Evolutionary conservation across 2,329 filamentous ascomycete genomes (phyloP), one percentile per base, ranked within the genome.

Genomic region (Salinomyces thailandicus): DNA sequence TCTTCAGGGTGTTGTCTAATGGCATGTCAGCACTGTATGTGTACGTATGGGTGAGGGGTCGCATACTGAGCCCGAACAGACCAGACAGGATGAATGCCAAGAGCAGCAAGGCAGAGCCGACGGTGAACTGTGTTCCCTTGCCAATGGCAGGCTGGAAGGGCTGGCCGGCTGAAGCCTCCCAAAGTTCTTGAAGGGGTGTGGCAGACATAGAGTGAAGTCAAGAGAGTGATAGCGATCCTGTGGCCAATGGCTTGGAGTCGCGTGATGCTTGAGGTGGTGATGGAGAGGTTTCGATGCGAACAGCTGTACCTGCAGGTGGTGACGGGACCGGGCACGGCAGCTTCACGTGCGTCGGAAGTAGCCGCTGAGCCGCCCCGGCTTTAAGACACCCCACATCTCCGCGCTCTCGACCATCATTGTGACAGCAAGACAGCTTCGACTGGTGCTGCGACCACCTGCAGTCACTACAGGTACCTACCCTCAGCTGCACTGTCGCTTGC

Each of bases 131-230:
- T 59, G 69, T 78, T 56, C 78, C 74, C 69, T 96, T 96, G 60
- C 74, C 73, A 53, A 96, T 67, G 39, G 77, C 60, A 44, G 89
- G 86, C 52, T 79, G 65, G 68, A 91, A 96, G 45, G 86, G 85
- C 68, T 77, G 83, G 72, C 77, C 76, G 64, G 83, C 76, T 68
- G 87, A 84, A 72, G 85, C 83, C 73, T 93, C 81, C 89, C 89
- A 96, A 68, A 93, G 74, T 63, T 91, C 78, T 66, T 81, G 57
- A 34, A 69, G 78, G 63, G 93, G 70, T 71, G 83, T 85, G 57
- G 78, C 75, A 75, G 82, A 79, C 79, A 84, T 83, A 32, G 44
- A 33, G 26, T 33, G 20, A 20, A 16, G 6, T 14, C 11, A 15
- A 30, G 30, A 5, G 30, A 7, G 14, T 32, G 30, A 32, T 18